These are phyloP conservation scores for Pseudogymnoascus sp. DNA, from an alignment of 2,329 filamentous ascomycete species.

Conservation along the genomic window DNA sequence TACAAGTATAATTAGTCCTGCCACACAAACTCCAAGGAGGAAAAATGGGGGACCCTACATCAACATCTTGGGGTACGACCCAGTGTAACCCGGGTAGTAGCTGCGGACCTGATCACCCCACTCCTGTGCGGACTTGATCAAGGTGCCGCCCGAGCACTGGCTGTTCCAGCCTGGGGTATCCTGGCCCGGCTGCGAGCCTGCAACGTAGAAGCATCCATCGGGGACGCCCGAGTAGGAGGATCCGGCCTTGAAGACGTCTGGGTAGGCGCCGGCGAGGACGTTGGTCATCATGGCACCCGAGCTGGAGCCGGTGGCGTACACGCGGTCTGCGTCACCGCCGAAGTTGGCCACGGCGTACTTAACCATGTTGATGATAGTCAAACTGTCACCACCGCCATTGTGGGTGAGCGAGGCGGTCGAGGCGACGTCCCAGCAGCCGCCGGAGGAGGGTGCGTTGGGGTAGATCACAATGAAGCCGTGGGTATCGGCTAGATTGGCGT, in stretches of 20 bases:
- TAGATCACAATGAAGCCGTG: constrained; percentile 53
- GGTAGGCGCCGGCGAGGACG: constrained; percentile 39
- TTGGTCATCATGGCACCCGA: constrained; percentile 46
- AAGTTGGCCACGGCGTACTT: constrained; percentile 44
- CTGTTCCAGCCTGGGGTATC: constrained; percentile 41
- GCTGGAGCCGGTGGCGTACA: constrained; percentile 44
- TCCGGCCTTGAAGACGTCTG: constrained; percentile 38
- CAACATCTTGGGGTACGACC: constrained; percentile 32
- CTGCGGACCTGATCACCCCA: constrained; percentile 40
- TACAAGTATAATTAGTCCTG: constrained; percentile 13
- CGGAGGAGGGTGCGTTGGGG: constrained; percentile 42
- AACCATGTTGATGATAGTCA: constrained; percentile 51
- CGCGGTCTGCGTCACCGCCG: constrained; percentile 39
- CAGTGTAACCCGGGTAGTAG: constrained; percentile 32
- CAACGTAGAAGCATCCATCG: constrained; percentile 33
- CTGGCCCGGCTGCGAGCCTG: constrained; percentile 33
- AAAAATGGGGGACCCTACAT: constrained; percentile 15
- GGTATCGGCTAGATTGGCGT: constrained; percentile 38
- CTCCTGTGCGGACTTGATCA: constrained; percentile 29
- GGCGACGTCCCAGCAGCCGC: constrained; percentile 50
- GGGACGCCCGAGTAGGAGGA: constrained; percentile 37
- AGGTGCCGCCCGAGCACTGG: constrained; percentile 33
- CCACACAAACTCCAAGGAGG: not conserved
- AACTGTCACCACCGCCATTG: constrained; percentile 47
- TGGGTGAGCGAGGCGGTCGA: constrained; percentile 43